Evolutionary conservation across 2,329 filamentous ascomycete species (phyloP).

Genomic region (Fusarium caatingaense): DNA sequence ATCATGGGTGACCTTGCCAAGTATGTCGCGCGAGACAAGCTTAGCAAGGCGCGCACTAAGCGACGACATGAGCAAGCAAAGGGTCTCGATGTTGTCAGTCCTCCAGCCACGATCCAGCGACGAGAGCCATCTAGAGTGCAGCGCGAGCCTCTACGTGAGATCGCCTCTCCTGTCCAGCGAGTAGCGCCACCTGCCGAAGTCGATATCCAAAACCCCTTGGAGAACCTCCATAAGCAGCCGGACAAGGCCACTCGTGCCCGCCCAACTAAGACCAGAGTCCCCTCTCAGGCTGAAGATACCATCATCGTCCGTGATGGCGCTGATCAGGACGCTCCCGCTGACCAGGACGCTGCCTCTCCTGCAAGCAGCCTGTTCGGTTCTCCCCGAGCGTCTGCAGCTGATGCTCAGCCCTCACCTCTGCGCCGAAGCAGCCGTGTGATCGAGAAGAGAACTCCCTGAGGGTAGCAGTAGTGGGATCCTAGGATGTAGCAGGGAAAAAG

Average conservation of each 20-base stretch:
- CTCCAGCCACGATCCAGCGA: not conserved
- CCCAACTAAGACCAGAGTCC: not conserved
- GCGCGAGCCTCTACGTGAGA: not conserved
- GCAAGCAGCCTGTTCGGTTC: not conserved
- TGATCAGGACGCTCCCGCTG: not conserved
- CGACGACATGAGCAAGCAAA: not conserved
- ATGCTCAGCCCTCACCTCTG: conserved; percentile 13
- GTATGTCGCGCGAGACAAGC: not conserved
- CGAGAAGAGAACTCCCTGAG: conserved; percentile 14
- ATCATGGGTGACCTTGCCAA: conserved; percentile 45
- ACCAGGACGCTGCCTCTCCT: not conserved
- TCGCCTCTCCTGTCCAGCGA: not conserved
- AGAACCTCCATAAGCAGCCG: not conserved
- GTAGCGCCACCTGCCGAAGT: not conserved
- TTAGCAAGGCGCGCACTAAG: not conserved
- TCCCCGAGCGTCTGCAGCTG: not conserved
- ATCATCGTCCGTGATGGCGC: not conserved
- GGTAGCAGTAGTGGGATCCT: not conserved
- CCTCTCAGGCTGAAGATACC: not conserved
- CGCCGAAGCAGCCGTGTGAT: conserved; percentile 21
- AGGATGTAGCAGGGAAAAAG: not conserved
- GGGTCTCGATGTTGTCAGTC: not conserved
- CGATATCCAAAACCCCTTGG: not conserved
- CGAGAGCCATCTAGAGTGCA: not conserved
- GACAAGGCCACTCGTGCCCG: not conserved